Base-by-base conservation (phyloP, 2,329 filamentous ascomycete genomes). In the Talaromyces sp. region DNA sequence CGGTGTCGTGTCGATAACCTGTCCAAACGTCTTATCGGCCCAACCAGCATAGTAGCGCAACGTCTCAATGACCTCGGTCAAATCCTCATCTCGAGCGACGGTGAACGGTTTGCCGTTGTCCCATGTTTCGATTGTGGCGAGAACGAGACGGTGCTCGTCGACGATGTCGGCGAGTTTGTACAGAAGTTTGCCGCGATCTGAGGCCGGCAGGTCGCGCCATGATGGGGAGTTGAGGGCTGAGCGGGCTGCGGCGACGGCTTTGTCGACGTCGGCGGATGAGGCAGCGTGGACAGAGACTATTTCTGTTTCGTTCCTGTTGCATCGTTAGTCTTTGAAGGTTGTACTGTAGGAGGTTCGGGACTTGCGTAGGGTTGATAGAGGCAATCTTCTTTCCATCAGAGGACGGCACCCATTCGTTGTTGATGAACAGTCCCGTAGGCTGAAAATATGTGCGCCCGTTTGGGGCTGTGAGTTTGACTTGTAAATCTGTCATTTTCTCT, bases 21-120 rank as follows among this genome's bases (percentile, higher is more conserved):
- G 86, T 31, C 91, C 90, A 67, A 89, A 87, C 67, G 90, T 87
- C 81, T 94, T 94, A 80, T 94, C 91, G 50, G 90, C 89, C 75
- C 86, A 93, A 63, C 91, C 91, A 49, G 87, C 90, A 71, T 93
- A 94, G 78, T 94, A 94, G 70, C 87, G 87, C 68, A 90, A 78
- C 0, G 83, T 83, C 9, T 75, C 78, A 61, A 88, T 80, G n/a
- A 89, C 83, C 69, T 88, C 87, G 0, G 74, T 80, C 9, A 93
- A 76, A 74, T 92, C 89, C 61, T 87, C 87, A 41, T 81, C 82
- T 13, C 88, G 78, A 0, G 89, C 85, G 15, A 88, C 85, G 3
- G 81, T 78, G 75, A 90, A 91, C 3, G 90, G 88, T 77, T 94
- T 93, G 67, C 69, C 69, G 41, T 72, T 74, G 41, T 75, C 69